phyloP scores from a whole-genome alignment of 1,284 basidiomycete species.

The Exobasidium cylindrosporum region DNA sequence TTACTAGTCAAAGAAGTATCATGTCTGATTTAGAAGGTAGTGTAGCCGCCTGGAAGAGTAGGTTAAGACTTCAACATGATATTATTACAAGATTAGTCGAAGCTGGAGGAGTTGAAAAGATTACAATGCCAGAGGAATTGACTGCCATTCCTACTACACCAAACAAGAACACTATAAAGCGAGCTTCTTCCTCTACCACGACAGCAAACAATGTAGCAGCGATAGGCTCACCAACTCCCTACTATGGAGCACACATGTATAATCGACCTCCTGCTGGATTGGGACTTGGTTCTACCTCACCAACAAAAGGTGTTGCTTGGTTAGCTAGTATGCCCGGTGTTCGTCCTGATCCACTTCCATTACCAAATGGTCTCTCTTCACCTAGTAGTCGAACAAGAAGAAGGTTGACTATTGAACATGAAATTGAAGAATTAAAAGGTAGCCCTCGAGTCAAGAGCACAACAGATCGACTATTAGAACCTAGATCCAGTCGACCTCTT shows the following conservation, averaged over 20 bases:
- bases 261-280: slow-evolving; percentile 28
- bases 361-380: slow-evolving; percentile 11
- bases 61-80: slow-evolving; percentile 36
- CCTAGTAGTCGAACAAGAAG: slow-evolving; percentile 18
- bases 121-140: not conserved
- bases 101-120: slow-evolving; percentile 12
- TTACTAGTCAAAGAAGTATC: slow-evolving; percentile 34
- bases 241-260: slow-evolving; percentile 42
- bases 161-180: not conserved
- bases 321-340: slow-evolving; percentile 8
- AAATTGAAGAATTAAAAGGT: slow-evolving; percentile 57
- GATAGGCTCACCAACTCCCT: slow-evolving; percentile 15
- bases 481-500: slow-evolving; percentile 1
- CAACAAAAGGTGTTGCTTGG: slow-evolving; percentile 20
- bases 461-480: slow-evolving; percentile 12
- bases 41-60: slow-evolving; percentile 39
- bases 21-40: slow-evolving; percentile 45
- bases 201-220: not conserved
- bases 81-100: slow-evolving; percentile 35
- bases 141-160: not conserved
- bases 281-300: slow-evolving; percentile 21
- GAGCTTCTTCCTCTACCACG: slow-evolving; percentile 1
- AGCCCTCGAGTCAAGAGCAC: slow-evolving; percentile 16
- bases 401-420: slow-evolving; percentile 42
- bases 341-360: slow-evolving; percentile 30